These are phyloP conservation scores for Heterobasidion parviporum DNA, from an alignment of 1,284 basidiomycete genomes.

Conservation along the genomic window DNA sequence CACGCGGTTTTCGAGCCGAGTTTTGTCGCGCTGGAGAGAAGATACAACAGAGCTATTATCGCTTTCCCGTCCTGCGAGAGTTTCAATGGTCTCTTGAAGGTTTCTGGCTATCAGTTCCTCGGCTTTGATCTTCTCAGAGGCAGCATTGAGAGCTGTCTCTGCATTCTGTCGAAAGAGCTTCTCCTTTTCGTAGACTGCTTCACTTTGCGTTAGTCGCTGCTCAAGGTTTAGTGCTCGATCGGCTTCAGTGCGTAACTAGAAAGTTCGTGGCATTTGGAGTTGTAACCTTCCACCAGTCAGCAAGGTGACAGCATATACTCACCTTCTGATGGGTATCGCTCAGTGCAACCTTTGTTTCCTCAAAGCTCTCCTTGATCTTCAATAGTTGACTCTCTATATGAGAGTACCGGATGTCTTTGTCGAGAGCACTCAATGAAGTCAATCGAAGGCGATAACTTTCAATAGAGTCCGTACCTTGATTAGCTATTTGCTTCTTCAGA, in stretches of 20 bases:
- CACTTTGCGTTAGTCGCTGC: constrained; percentile 34
- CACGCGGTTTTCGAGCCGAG: constrained; percentile 27
- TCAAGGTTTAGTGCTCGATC: constrained; percentile 50
- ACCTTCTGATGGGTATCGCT: constrained; percentile 60
- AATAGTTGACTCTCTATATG: constrained; percentile 46
- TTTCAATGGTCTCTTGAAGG: constrained; percentile 50
- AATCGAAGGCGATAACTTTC: constrained; percentile 7
- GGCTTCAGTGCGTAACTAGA: constrained; percentile 51
- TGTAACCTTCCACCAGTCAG: constrained; percentile 6
- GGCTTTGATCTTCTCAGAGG: constrained; percentile 41
- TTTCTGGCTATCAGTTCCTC: constrained; percentile 42
- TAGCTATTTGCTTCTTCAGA: constrained; percentile 50
- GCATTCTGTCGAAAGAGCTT: constrained; percentile 46
- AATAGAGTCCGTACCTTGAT: constrained; percentile 39
- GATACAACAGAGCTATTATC: constrained; percentile 31
- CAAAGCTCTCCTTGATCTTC: constrained; percentile 45
- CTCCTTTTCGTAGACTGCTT: constrained; percentile 49
- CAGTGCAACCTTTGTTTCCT: constrained; percentile 41
- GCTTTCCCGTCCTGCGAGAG: constrained; percentile 45
- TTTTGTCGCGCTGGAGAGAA: constrained; percentile 27
- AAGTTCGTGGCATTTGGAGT: constrained; percentile 1
- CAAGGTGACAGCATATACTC: constrained; percentile 7
- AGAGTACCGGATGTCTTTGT: constrained; percentile 47
- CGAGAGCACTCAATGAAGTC: neutral
- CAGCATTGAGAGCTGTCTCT: constrained; percentile 36